Percentiles rank a stretch among this genome's conserved stretches.
These are phyloP conservation scores for Colletotrichum lupini DNA, from an alignment of 2,329 filamentous ascomycete genomes.

Conservation along the genomic window DNA sequence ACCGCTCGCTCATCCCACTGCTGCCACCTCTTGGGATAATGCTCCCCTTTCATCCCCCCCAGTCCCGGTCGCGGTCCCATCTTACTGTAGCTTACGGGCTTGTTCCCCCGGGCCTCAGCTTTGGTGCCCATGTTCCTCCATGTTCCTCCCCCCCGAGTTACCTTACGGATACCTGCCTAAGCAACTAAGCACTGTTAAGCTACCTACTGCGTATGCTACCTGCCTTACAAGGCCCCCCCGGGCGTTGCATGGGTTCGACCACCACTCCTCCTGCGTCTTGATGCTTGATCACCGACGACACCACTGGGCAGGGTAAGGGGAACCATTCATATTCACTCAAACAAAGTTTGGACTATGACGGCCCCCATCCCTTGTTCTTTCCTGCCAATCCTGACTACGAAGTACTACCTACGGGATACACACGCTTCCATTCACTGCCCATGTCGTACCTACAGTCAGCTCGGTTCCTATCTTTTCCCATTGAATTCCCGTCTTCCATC, in stretches of 20 bases:
- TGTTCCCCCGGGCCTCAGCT: neutral
- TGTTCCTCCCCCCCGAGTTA: neutral
- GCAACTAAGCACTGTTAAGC: too few species aligned
- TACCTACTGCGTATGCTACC: too few species aligned
- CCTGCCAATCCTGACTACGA: neutral
- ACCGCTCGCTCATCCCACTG: neutral
- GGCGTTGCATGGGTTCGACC: conserved; percentile 27
- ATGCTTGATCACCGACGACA: conserved; percentile 22
- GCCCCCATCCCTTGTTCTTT: conserved; percentile 14
- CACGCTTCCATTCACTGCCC: too few species aligned
- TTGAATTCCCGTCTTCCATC: too few species aligned
- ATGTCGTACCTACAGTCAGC: too few species aligned
- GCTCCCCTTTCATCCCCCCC: neutral
- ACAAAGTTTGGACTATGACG: conserved; percentile 38
- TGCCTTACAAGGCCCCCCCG: neutral
- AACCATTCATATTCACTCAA: conserved; percentile 15
- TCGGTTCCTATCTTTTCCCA: too few species aligned
- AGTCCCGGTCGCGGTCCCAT: neutral
- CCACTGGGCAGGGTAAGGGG: neutral
- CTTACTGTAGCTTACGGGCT: neutral
- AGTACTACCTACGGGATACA: too few species aligned
- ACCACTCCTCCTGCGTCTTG: conserved; percentile 18
- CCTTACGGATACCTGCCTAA: neutral
- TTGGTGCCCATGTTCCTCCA: neutral
- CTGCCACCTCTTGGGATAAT: neutral